Base-by-base conservation (phyloP, 371 early-diverging fungal genomes). In the Coemansia linderi region DNA sequence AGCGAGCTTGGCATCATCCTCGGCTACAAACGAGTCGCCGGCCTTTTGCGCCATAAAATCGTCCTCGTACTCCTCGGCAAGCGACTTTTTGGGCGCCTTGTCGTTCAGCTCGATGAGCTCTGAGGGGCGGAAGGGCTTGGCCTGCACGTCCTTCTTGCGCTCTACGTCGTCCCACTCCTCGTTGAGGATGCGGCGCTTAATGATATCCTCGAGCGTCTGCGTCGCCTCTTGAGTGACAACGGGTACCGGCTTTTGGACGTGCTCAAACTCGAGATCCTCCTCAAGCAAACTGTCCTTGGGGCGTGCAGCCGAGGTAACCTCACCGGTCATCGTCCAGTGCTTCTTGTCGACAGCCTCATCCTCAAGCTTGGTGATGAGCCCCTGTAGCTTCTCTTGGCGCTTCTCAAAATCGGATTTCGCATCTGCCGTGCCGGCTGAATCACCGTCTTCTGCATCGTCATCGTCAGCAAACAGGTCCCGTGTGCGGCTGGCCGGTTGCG, bases 161-260 rank as follows among this genome's bases (percentile, higher is more conserved):
- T 88, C 92, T 1, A 97, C 97, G 77, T 97, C 97, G 81, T 97
- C 93, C 84, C 91, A 98, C 71, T 88, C 84, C 44, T 87, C 84
- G 69, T 91, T 90, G 29, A 90, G 44, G 76, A 98, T 96, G 59
- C 97, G 92, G 65, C 89, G 89, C 82, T 92, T 92, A 82, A 98
- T 98, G 68, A 96, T 78, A 33, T 95, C 95, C 76, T 97, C 97
- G 33, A 98, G 85, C 9, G 93, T 86, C 67, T 85, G 80, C 0
- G 97, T 97, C 2, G 86, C 84, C 80, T 96, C 95, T 75, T 94
- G 92, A 0, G 98, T 97, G 56, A 96, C 90, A 15, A 96, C 91
- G 5, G 98, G 98, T 0, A 94, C 95, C 17, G 98, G 95, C 85
- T 92, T 94, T 65, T 88, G 85, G 39, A 90, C 92, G 63, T 90